Evolutionary conservation across 129 eudicot genomes (phyloP).

Genomic region (Chrysanthemum seticuspe): DNA sequence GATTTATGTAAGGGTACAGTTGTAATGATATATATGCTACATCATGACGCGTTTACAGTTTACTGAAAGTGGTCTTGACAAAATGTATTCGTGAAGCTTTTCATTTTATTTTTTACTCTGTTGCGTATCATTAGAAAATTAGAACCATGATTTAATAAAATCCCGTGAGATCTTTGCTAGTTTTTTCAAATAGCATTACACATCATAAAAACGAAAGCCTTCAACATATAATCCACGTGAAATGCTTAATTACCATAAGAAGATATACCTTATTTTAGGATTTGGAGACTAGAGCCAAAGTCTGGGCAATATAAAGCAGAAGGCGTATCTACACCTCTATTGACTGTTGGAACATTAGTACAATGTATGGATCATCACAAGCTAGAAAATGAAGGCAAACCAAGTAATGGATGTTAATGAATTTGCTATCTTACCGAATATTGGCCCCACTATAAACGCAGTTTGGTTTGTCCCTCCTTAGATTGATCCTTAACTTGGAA

Average conservation of each 20-base stretch:
- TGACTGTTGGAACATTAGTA: not conserved
- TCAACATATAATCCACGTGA: not conserved
- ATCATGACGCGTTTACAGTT: conserved; percentile 20
- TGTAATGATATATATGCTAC: conserved; percentile 6
- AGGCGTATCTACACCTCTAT: not conserved
- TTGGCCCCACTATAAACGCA: too few relatives aligned
- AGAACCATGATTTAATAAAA: conserved; percentile 13
- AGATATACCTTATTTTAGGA: not conserved
- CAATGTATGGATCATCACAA: not conserved
- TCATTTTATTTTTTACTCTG: conserved; percentile 12
- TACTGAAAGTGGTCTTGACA: conserved; percentile 24
- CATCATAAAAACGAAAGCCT: not conserved
- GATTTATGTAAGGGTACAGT: conserved; percentile 8
- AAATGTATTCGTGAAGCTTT: conserved; percentile 20
- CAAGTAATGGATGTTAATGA: too few relatives aligned
- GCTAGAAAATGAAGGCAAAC: not conserved
- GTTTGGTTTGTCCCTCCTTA: too few relatives aligned
- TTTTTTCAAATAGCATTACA: not conserved
- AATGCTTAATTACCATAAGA: not conserved
- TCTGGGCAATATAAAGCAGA: not conserved
- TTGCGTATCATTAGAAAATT: conserved; percentile 4
- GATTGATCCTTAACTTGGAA: too few relatives aligned
- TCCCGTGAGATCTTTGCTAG: not conserved
- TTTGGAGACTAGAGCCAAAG: not conserved
- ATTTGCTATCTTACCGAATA: too few relatives aligned